phyloP scores from a whole-genome alignment of 257 asterid species.

The Solanum raphanifolium region DNA sequence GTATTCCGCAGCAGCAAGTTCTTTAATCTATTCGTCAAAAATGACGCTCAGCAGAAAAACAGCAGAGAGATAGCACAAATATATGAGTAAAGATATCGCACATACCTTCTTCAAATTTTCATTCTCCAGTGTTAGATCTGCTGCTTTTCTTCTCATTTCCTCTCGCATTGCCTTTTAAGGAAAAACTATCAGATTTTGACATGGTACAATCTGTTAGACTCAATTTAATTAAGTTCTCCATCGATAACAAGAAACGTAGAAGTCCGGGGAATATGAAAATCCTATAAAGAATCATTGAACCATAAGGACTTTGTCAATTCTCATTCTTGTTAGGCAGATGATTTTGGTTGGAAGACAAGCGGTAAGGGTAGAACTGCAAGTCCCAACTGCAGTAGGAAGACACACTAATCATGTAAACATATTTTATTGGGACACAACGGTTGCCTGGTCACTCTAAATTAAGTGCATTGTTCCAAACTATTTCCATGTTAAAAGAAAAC shows the following conservation, averaged over 20 bases:
- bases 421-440: neutral
- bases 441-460: neutral
- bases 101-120: conserved; percentile 45
- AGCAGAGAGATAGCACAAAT: neutral
- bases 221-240: too few relatives aligned
- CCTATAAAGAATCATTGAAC: neutral
- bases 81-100: neutral
- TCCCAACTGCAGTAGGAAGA: neutral
- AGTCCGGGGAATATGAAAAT: neutral
- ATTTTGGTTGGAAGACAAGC: neutral
- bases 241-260: neutral
- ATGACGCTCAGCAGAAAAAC: neutral
- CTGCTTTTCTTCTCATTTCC: conserved; percentile 37
- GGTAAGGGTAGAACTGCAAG: neutral
- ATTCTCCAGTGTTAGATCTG: conserved; percentile 36
- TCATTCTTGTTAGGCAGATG: neutral
- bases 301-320: neutral
- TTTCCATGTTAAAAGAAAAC: neutral
- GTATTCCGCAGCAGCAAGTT: conserved; percentile 31
- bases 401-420: neutral
- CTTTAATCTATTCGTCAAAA: conserved; percentile 36
- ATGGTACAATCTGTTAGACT: neutral
- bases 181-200: neutral
- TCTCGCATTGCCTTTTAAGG: conserved; percentile 38
- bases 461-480: neutral